Base-by-base conservation (phyloP, 176 grass and related monocot species). In the Paspalum vaginatum region DNA sequence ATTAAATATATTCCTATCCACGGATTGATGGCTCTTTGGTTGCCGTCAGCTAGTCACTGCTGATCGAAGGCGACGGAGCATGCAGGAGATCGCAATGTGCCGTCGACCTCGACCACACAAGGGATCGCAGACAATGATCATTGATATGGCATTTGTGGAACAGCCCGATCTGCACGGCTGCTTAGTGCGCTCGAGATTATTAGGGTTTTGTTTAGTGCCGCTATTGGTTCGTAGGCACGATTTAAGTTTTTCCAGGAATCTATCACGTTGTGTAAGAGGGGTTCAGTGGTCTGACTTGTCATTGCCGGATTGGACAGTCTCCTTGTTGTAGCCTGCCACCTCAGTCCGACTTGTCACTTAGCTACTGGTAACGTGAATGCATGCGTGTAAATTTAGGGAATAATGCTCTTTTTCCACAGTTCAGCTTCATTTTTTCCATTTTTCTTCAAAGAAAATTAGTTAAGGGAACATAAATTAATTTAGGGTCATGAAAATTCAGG, bases 221-320 rank as follows among this genome's bases (percentile, higher is more conserved):
- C 18, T 65, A 62, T 24, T 52, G 11, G 54, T 32, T 21, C 76
- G 18, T 17, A 61, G 11, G 63, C 2, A 13, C 47, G 44, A 51
- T 61, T 61, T 68, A 81, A 80, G 79, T 32, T 11, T 61, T 11
- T 16, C 5, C 16, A 15, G 26, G 21, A 76, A 76, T 70, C 64
- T 25, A 61, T 76, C 63, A 37, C 15, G 16, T 46, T 51, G 14
- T 58, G 43, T 49, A 11, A 53, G 24, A 8, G 20, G 22, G 37
- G 13, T 80, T 74, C 74, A 52, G 52, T 86, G 52, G 50, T 75
- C 78, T 61, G 54, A 87, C 22, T 11, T 87, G 64, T 87, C 79
- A 76, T 68, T 70, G 5, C 64, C 24, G 55, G 78, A 70, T 54
- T 87, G 79, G 79, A 11, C 48, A 17, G 4, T 69, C 17, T 11